Conservation (phyloP, 371 early-diverging fungal species). For the Rhizopus sp. region DNA sequence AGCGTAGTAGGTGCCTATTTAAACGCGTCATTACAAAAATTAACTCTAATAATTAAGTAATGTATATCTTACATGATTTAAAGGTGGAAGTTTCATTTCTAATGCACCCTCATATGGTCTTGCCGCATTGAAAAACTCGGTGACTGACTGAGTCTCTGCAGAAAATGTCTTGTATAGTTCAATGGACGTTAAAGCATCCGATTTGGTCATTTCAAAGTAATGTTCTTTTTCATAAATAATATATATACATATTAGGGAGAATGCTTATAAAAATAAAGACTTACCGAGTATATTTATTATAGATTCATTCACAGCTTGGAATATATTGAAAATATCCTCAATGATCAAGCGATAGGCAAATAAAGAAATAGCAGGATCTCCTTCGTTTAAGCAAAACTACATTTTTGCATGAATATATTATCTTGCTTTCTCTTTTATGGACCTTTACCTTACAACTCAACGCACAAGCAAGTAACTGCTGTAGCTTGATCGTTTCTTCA, state of each 20-base stretch:
- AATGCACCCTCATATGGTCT: slow-evolving; percentile 69
- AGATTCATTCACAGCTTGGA: slow-evolving; percentile 91
- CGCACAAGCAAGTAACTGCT: slow-evolving; percentile 77
- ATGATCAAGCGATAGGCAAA: slow-evolving; percentile 82
- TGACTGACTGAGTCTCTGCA: slow-evolving; percentile 74
- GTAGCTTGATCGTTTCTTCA: slow-evolving; percentile 73
- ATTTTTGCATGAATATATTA: not conserved
- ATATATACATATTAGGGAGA: not conserved
- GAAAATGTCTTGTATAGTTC: slow-evolving; percentile 88
- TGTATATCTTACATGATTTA: slow-evolving; percentile 71
- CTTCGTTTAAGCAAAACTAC: slow-evolving; percentile 80
- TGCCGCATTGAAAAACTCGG: slow-evolving; percentile 81
- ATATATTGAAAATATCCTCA: slow-evolving; percentile 82
- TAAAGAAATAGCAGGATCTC: slow-evolving; percentile 85
- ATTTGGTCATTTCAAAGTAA: slow-evolving; percentile 84
- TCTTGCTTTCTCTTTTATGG: not conserved
- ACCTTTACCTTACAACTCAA: slow-evolving; percentile 71
- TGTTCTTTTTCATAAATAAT: slow-evolving; percentile 47
- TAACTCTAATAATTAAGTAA: not conserved
- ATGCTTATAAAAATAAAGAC: not conserved
- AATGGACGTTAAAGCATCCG: slow-evolving; percentile 74
- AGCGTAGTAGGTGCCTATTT: slow-evolving; percentile 81
- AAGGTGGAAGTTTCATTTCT: slow-evolving; percentile 76
- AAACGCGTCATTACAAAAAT: not conserved
- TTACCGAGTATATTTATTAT: slow-evolving; percentile 86